Percentiles rank a stretch among this genome's conserved stretches.
Evolutionary conservation across 164 flowering plant genomes (phyloP).

Genomic region (Vitis rupestris): DNA sequence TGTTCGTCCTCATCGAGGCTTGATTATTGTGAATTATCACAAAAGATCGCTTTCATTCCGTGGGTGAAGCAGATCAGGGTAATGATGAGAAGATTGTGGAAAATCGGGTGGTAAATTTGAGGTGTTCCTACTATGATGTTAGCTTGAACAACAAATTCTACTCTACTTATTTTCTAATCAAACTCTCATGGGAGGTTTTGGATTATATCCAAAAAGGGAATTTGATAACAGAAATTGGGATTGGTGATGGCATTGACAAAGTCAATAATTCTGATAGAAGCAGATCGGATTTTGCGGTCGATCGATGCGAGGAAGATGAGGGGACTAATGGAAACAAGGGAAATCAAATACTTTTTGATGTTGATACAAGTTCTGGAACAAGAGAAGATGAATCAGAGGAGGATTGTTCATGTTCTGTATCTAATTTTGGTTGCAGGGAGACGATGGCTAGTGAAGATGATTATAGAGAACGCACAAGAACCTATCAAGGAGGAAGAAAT

Average conservation of each 20-base stretch:
- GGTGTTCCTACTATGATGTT: conserved; percentile 73
- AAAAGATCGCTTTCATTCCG: conserved; percentile 33
- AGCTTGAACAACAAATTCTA: conserved; percentile 30
- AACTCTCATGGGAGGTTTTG: conserved; percentile 57
- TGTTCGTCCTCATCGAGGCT: conserved; percentile 56
- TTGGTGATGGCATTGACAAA: conserved; percentile 21
- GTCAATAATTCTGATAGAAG: conserved; percentile 26
- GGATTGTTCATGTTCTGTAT: conserved; percentile 9
- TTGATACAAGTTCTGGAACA: conserved; percentile 17
- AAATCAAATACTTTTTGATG: conserved; percentile 25
- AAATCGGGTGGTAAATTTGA: conserved; percentile 31
- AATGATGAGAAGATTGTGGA: conserved; percentile 30
- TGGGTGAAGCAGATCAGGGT: conserved; percentile 36
- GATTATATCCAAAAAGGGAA: conserved; percentile 43
- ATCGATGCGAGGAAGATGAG: conserved; percentile 21
- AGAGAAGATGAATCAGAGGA: conserved; percentile 21
- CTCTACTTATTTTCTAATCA: conserved; percentile 42
- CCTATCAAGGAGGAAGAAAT: conserved; percentile 8
- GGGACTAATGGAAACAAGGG: conserved; percentile 18
- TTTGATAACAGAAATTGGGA: conserved; percentile 28
- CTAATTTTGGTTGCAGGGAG: conserved; percentile 10
- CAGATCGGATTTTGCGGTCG: conserved; percentile 29
- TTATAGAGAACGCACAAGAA: conserved; percentile 13
- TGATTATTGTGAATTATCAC: conserved; percentile 14
- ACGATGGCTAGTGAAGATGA: conserved; percentile 8